Conservation (phyloP, 1,284 basidiomycete genomes). For the Peniophora sp. region DNA sequence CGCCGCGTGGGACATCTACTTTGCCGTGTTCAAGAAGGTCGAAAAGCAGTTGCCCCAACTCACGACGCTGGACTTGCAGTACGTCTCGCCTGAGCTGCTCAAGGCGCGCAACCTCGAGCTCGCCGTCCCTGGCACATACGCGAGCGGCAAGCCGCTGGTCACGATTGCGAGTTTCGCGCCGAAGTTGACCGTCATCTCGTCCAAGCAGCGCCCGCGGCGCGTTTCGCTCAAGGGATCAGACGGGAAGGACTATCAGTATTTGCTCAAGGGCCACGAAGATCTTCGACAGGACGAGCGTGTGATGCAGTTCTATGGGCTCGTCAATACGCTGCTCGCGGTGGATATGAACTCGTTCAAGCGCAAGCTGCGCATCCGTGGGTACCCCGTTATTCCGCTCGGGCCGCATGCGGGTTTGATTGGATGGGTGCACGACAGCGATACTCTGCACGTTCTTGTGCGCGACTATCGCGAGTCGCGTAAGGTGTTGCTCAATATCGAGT, state of each 20-base stretch:
- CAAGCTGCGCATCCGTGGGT: conserved; percentile 90
- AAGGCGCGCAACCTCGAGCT: conserved; percentile 88
- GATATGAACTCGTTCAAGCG: conserved; percentile 96
- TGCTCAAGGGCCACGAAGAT: conserved; percentile 98
- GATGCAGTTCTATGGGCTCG: conserved; percentile 97
- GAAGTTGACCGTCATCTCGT: conserved; percentile 88
- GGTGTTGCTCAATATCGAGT: conserved; percentile 97
- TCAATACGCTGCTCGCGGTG: conserved; percentile 90
- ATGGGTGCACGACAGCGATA: conserved; percentile 97
- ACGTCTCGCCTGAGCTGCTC: conserved; percentile 90
- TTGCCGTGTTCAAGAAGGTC: conserved; percentile 91
- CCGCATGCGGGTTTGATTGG: conserved; percentile 94
- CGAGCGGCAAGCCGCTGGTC: conserved; percentile 82
- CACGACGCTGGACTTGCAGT: conserved; percentile 92
- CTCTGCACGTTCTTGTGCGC: conserved; percentile 95
- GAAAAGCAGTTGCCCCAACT: conserved; percentile 90
- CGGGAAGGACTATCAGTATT: conserved; percentile 89
- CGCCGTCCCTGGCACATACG: conserved; percentile 91
- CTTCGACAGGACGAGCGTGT: conserved; percentile 98
- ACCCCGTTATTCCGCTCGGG: conserved; percentile 90
- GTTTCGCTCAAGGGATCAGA: conserved; percentile 88
- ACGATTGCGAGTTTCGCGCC: conserved; percentile 81
- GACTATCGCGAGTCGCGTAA: conserved; percentile 94
- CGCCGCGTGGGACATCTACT: conserved; percentile 99
- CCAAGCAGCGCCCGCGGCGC: conserved; percentile 96